Base-by-base conservation (phyloP, 495 filamentous ascomycete genomes). In the Aspergillus funiculosus region DNA sequence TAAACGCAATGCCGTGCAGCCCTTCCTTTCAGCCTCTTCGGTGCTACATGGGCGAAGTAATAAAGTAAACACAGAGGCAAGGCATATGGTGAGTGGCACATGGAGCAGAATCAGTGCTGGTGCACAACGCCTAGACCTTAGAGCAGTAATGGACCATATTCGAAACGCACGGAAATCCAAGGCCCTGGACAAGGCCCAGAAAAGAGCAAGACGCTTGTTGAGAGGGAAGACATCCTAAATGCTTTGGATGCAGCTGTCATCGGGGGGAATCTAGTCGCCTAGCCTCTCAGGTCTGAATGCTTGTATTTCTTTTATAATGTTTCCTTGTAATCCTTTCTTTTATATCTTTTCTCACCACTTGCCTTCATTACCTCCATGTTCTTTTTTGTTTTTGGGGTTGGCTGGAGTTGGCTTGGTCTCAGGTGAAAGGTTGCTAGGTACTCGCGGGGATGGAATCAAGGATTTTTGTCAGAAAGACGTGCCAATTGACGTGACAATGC, bases 181-280 rank as follows among this genome's bases (percentile, higher is more conserved):
- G 26, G 48, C 64, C 15, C 50, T 74, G 40, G 60, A 57, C 41
- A 66, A 51, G 8, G 69, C 68, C 30, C 71, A 74, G 32, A 58
- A 56, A 42, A 58, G 58, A 30, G 71, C 68, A 15, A 63, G 59
- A 29, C 43, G 59, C 28, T 34, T 74, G 37, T 36, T 66, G 46
- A 58, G 48, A 37, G 49, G 55, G 24, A 52, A 48, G 34, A 44
- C 46, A 7, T 42, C 46, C 22, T 52, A 45, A 17, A 39, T 46
- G 2, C 6, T 24, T 47, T 49, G 18, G 30, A 43, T 34, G 34
- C 28, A 43, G 28, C 40, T 31, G 43, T 46, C 19, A 45, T 27
- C 15, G 11, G 22, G 9, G 26, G 9, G 14, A 6, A 21, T 13
- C 10, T 41, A 19, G 26, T 5, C n/a, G n/a, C 21, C 30, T 44